Conservation (phyloP, 495 filamentous ascomycete species). For the Penicillium argentinense region DNA sequence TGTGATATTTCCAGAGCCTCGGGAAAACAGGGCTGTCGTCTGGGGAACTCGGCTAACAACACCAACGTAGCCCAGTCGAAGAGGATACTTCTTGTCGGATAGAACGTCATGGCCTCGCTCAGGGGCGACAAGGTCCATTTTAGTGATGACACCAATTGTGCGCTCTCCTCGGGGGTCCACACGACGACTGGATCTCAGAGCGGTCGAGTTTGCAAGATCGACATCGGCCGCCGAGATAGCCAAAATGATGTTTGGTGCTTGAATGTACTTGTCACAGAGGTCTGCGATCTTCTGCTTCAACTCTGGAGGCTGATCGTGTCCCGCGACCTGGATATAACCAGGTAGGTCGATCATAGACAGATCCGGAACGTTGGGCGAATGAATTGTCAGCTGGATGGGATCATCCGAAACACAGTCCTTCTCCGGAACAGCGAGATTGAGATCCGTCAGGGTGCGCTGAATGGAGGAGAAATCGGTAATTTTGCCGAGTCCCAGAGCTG, state of each 20-base stretch:
- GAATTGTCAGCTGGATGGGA: constrained; percentile 92
- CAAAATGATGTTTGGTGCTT: constrained; percentile 91
- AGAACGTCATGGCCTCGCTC: constrained; percentile 74
- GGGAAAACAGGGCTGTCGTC: constrained; percentile 76
- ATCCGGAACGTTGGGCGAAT: constrained; percentile 93
- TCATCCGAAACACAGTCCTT: constrained; percentile 92
- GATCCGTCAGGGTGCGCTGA: constrained; percentile 88
- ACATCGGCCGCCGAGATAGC: constrained; percentile 98
- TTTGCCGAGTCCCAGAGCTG: constrained; percentile 84
- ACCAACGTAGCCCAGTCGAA: constrained; percentile 95
- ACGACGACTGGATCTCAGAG: constrained; percentile 82
- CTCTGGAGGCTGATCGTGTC: constrained; percentile 84
- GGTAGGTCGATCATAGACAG: constrained; percentile 95
- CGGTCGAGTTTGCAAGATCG: constrained; percentile 94
- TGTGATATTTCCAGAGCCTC: constrained; percentile 79
- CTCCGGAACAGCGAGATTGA: constrained; percentile 90
- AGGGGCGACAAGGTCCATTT: constrained; percentile 97
- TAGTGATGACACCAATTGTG: constrained; percentile 97
- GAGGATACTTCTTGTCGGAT: constrained; percentile 86
- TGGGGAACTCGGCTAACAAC: constrained; percentile 83
- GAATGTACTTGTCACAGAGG: constrained; percentile 97
- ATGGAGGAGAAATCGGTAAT: constrained; percentile 92
- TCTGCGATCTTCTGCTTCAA: constrained; percentile 95
- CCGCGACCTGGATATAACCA: constrained; percentile 94
- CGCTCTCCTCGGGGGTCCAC: constrained; percentile 94